A percentile compares a stretch with the other conserved stretches of the same genome.
phyloP scores from a whole-genome alignment of 140 eudicot genomes.

The Cichorium intybus region DNA sequence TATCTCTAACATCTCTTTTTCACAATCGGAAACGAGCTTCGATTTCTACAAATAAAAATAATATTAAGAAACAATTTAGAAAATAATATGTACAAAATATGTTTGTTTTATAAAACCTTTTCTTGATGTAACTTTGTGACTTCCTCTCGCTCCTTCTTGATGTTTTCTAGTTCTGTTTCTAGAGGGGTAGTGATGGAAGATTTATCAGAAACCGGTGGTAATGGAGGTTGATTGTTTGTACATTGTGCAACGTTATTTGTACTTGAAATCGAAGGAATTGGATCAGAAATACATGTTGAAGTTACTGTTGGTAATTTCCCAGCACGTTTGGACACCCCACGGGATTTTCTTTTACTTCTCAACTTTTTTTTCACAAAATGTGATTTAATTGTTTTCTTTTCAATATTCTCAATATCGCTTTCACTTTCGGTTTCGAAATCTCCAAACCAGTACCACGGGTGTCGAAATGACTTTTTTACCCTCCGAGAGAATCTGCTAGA shows the following conservation, averaged over 20 bases:
- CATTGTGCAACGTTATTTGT: not conserved
- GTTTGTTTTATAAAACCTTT: conserved; percentile 37
- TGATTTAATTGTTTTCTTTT: not conserved
- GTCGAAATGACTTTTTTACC: conserved; percentile 26
- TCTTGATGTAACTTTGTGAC: conserved; percentile 43
- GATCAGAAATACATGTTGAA: too few species aligned
- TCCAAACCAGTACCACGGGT: conserved; percentile 7
- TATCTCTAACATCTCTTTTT: conserved; percentile 45
- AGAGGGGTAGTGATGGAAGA: conserved; percentile 37
- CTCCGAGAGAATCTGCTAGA: conserved; percentile 30
- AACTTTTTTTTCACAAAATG: conserved; percentile 6
- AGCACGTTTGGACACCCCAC: too few species aligned
- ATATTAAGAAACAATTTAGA: not conserved
- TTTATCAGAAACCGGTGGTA: not conserved
- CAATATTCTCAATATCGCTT: not conserved
- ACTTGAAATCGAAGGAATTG: not conserved
- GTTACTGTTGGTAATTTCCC: too few species aligned
- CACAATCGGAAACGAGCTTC: conserved; percentile 42
- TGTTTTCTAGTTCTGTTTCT: conserved; percentile 42
- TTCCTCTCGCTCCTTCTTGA: conserved; percentile 35
- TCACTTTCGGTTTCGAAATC: not conserved
- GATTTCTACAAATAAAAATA: conserved; percentile 38
- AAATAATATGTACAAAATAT: not conserved
- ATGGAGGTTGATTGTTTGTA: not conserved
- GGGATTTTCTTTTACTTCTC: conserved; percentile 21